Percentiles rank a stretch among this genome's conserved stretches.
These are phyloP conservation scores for Monoraphidium neglectum DNA, from an alignment of 139 green algal species.

Conservation along the genomic window DNA sequence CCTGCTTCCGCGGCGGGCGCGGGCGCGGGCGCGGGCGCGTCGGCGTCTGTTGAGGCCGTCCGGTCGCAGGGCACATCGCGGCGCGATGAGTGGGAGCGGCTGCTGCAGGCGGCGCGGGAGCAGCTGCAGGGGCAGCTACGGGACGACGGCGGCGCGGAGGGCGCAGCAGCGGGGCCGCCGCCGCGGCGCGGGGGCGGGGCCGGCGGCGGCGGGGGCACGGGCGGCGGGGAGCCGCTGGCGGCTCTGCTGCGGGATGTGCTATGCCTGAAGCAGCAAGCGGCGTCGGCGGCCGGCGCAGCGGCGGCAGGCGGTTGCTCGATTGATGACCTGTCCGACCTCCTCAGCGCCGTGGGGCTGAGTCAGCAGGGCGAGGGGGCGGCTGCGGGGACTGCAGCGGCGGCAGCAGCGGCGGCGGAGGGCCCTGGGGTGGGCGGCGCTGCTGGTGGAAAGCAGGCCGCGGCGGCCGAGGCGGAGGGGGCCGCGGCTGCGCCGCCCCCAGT, in stretches of 20 bases:
- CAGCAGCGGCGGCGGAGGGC: constrained; percentile 10
- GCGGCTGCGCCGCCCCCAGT: background rate
- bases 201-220: background rate
- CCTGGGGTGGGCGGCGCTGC: background rate
- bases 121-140: background rate
- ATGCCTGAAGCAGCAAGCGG: background rate
- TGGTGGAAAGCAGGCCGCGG: background rate
- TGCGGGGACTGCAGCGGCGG: background rate
- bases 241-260: too few species aligned
- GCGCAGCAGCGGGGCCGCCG: background rate
- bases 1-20: background rate
- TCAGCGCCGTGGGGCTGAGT: background rate
- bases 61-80: background rate
- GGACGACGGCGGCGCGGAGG: background rate
- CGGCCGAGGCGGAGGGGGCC: too few species aligned
- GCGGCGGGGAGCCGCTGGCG: background rate
- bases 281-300: background rate
- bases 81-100: background rate
- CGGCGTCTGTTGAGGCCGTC: background rate
- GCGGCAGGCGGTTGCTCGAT: background rate
- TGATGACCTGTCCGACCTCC: background rate
- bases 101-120: background rate
- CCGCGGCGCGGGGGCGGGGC: background rate
- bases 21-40: background rate
- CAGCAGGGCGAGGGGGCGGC: too few species aligned